Conservation (phyloP, 73 alveolate genomes). For the Diophrys appendiculata region DNA sequence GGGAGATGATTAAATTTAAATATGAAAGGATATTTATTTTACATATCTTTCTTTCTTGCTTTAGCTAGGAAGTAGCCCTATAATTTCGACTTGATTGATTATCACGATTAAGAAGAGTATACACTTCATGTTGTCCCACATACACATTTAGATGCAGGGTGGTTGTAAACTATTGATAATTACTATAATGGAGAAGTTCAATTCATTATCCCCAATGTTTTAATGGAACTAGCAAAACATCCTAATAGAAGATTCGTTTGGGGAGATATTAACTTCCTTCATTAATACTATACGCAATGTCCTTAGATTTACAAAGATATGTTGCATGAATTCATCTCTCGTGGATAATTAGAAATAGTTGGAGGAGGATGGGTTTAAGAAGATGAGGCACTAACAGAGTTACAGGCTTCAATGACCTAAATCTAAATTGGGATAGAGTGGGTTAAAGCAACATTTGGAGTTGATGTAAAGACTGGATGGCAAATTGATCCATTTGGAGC, state of each 20-base stretch:
- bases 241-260: no score
- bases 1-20: no score
- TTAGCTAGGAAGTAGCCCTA: no score
- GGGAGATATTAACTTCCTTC: no score
- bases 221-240: no score
- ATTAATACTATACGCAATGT: no score
- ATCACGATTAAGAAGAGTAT: no score
- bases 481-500: slow-evolving; percentile 47
- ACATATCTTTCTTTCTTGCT: no score
- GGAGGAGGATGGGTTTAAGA: slow-evolving; percentile 53
- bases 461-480: slow-evolving; percentile 21
- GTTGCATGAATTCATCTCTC: background rate
- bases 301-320: no score
- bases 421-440: slow-evolving; percentile 36
- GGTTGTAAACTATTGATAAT: slow-evolving; percentile 38
- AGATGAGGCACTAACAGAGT: slow-evolving; percentile 34
- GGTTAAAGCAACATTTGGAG: slow-evolving; percentile 22
- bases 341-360: background rate
- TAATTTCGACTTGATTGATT: no score
- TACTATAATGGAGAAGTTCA: slow-evolving; percentile 16
- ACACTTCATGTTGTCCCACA: slow-evolving; percentile 54
- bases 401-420: background rate
- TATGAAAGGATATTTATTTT: no score
- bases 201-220: no score
- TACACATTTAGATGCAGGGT: slow-evolving; percentile 46